phyloP scores from a whole-genome alignment of 441 rosid species.

The Gossypium aridum region DNA sequence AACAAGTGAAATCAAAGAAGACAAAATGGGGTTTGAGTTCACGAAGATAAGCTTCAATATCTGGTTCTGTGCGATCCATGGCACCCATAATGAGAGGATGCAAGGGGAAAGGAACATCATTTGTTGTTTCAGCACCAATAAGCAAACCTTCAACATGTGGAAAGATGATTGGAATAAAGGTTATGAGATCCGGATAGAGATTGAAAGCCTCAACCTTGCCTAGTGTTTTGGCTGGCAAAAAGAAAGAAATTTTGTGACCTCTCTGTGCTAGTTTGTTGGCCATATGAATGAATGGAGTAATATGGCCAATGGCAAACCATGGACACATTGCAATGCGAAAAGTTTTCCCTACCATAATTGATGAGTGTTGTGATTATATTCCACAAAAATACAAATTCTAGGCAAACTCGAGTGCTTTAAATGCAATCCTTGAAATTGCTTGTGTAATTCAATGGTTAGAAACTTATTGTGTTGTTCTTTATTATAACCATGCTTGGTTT shows the following conservation, averaged over 20 bases:
- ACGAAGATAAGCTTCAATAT: conserved; percentile 16
- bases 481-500: background rate
- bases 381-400: background rate
- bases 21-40: conserved; percentile 18
- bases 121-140: conserved; percentile 29
- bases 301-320: conserved; percentile 46
- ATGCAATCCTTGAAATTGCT: background rate
- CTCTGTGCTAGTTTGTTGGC: conserved; percentile 42
- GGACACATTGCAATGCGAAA: conserved; percentile 43
- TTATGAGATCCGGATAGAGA: conserved; percentile 22
- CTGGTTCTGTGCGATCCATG: conserved; percentile 32
- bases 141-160: conserved; percentile 63
- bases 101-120: conserved; percentile 26
- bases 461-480: background rate
- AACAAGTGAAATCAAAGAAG: conserved; percentile 13
- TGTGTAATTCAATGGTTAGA: background rate
- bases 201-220: conserved; percentile 27
- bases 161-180: conserved; percentile 36
- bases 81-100: conserved; percentile 29
- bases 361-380: background rate
- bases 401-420: background rate
- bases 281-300: conserved; percentile 32
- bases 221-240: conserved; percentile 24
- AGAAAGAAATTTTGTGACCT: conserved; percentile 42
- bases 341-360: background rate